A percentile compares a stretch with the other conserved stretches of the same genome.
These are phyloP conservation scores for Colletotrichum aenigma DNA, from an alignment of 2,329 filamentous ascomycete genomes.

Conservation along the genomic window DNA sequence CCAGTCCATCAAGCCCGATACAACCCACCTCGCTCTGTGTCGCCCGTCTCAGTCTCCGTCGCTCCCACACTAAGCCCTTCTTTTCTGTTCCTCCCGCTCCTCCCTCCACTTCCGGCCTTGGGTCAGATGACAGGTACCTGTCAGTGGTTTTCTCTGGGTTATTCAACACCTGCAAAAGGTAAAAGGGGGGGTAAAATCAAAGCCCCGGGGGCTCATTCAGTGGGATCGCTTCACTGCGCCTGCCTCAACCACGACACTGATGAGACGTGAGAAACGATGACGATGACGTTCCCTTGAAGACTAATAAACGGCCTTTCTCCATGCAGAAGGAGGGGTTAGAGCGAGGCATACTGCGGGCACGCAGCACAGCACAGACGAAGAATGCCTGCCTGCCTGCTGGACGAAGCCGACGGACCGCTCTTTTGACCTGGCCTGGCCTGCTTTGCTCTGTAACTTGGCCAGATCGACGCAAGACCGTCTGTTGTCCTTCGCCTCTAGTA, in stretches of 20 bases:
- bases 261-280: slow-evolving; percentile 10
- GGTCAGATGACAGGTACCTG: slow-evolving; percentile 4
- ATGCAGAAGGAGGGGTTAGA: not conserved
- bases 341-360: not conserved
- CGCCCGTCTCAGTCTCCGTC: slow-evolving; percentile 1
- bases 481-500: not conserved
- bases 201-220: not conserved
- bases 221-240: not conserved
- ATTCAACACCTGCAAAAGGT: not conserved
- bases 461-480: not conserved
- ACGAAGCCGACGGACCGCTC: not conserved
- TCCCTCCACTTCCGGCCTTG: not conserved
- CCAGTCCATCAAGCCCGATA: slow-evolving; percentile 15
- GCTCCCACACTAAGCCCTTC: slow-evolving; percentile 5
- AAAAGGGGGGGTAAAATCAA: not conserved
- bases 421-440: not conserved
- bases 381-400: not conserved
- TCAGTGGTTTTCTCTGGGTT: not conserved
- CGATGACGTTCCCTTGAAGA: not conserved
- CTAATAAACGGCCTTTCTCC: not conserved
- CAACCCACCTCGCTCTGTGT: slow-evolving; percentile 12
- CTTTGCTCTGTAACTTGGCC: not conserved
- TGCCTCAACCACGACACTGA: not conserved
- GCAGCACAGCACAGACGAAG: not conserved
- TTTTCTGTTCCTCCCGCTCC: slow-evolving; percentile 14